Conservation (phyloP, 441 rosid genomes). For the Theobroma grandiflorum region DNA sequence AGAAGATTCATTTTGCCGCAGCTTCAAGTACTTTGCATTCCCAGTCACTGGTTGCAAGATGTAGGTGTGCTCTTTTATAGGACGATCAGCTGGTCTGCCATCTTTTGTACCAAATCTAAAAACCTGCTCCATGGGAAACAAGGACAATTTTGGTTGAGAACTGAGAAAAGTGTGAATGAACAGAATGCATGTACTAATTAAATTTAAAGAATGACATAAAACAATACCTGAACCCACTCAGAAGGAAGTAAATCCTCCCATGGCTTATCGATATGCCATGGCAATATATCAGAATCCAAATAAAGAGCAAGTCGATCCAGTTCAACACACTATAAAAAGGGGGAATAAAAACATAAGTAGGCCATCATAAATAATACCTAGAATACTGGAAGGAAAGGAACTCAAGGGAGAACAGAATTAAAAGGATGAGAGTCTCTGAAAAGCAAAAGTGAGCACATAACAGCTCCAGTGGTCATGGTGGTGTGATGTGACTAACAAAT, state of each 20-base stretch:
- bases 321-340: slow-evolving; percentile 76
- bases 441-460: background rate
- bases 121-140: slow-evolving; percentile 56
- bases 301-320: slow-evolving; percentile 95
- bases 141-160: slow-evolving; percentile 16
- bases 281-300: slow-evolving; percentile 91
- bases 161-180: slow-evolving; percentile 17
- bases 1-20: slow-evolving; percentile 54
- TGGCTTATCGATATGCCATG: slow-evolving; percentile 86
- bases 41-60: slow-evolving; percentile 97
- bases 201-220: slow-evolving; percentile 21
- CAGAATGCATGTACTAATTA: slow-evolving; percentile 1
- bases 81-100: slow-evolving; percentile 79
- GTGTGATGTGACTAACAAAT: slow-evolving; percentile 10
- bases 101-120: slow-evolving; percentile 87
- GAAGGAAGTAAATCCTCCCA: slow-evolving; percentile 93
- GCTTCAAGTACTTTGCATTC: slow-evolving; percentile 81
- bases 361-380: slow-evolving; percentile 24
- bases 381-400: background rate
- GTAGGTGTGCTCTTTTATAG: slow-evolving; percentile 71
- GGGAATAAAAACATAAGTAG: slow-evolving; percentile 22
- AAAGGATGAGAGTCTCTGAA: background rate
- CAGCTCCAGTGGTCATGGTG: background rate
- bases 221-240: slow-evolving; percentile 94
- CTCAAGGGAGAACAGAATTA: background rate